Evolutionary conservation across 2,329 filamentous ascomycete species (phyloP).

Genomic region (Xylaria sp.): DNA sequence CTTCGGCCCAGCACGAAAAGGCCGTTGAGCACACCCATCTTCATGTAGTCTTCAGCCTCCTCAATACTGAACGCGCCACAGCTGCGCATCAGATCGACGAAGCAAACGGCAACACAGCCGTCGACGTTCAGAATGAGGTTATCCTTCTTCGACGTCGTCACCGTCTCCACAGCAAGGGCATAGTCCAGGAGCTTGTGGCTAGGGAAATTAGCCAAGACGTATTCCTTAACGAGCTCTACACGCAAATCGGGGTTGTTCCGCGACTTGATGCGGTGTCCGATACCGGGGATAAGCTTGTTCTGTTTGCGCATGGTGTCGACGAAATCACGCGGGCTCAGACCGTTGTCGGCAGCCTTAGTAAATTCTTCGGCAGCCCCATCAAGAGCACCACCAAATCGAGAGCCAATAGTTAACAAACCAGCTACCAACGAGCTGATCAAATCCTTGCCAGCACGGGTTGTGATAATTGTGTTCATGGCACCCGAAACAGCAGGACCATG

Average conservation of each 20-base stretch:
- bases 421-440: slow-evolving; percentile 93
- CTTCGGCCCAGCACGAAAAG: slow-evolving; percentile 96
- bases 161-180: slow-evolving; percentile 94
- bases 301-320: slow-evolving; percentile 99
- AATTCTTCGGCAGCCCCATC: slow-evolving; percentile 99
- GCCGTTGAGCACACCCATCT: slow-evolving; percentile 99
- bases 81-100: slow-evolving; percentile 96
- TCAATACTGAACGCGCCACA: slow-evolving; percentile 95
- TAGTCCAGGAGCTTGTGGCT: slow-evolving; percentile 98
- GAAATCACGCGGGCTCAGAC: slow-evolving; percentile 96
- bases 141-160: slow-evolving; percentile 99
- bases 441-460: slow-evolving; percentile 98
- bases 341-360: slow-evolving; percentile 97
- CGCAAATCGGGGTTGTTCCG: slow-evolving; percentile 99
- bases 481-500: slow-evolving; percentile 98
- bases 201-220: slow-evolving; percentile 96
- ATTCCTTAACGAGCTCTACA: slow-evolving; percentile 99
- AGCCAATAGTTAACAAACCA: slow-evolving; percentile 97
- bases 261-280: slow-evolving; percentile 99
- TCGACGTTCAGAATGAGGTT: slow-evolving; percentile 99
- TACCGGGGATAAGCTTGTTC: slow-evolving; percentile 99
- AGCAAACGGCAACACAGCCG: slow-evolving; percentile 97
- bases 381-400: slow-evolving; percentile 90
- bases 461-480: slow-evolving; percentile 99
- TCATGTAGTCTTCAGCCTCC: slow-evolving; percentile 98